Base-by-base conservation (phyloP, 768 basidiomycete genomes). In the Lepiota venenata region DNA sequence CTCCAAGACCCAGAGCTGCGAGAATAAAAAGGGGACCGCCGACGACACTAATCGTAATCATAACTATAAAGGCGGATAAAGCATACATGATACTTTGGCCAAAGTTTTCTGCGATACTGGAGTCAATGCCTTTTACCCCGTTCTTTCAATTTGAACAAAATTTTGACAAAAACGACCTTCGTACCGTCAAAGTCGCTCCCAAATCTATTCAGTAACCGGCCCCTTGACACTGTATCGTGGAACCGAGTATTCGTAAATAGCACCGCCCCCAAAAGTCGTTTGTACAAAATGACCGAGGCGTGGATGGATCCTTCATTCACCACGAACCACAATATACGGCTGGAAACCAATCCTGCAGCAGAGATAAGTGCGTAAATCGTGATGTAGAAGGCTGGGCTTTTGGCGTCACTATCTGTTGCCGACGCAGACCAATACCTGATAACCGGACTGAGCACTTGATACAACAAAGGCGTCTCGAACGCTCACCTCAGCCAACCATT, bases 141-240 rank as follows among this genome's bases (percentile, higher is more conserved):
- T 55, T 32, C 32, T 9, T 39, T 21, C 59, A 25, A 0, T 48
- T 36, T 8, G 38, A 15, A 18, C 21, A n/a, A 22, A 41, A 11
- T 32, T 9, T 42, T 16, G 27, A 10, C 3, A 47, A 11, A n/a
- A 16, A 45, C 12, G 14, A 32, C 9, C 9, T 7, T 12, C 53
- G 1, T 10, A 73, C 77, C 88, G 72, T 93, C 92, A 53, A 95
- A 89, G 65, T 95, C 93, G 66, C 94, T 95, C 41, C 93, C 93
- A 58, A 90, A 88, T 42, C 92, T 75, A 60, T 94, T 92, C 38
- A 94, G 68, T 10, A 91, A 71, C 2, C 93, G 83, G 4, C 94
- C 94, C 35, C 91, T 82, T 47, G 87, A 91, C 2, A 91, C 81
- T 0, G 93, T 97, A 63, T 97, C 94, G 60, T 96, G 94, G 77